A percentile compares a stretch with the other conserved stretches of the same genome.
These are phyloP conservation scores for Astrothelium macrocarpum DNA, from an alignment of 495 filamentous ascomycete genomes.

Conservation along the genomic window DNA sequence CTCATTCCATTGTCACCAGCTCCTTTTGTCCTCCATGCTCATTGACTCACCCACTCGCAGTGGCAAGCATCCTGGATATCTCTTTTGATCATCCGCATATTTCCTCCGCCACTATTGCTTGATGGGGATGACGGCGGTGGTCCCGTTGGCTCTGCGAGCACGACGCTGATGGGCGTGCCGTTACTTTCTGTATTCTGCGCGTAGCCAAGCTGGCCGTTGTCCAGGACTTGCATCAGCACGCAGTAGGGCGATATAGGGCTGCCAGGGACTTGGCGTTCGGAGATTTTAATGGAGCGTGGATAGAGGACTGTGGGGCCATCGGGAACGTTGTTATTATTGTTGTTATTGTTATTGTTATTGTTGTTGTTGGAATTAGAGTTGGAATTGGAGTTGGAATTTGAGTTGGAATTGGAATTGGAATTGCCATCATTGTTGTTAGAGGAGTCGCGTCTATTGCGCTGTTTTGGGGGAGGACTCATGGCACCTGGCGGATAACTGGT, in stretches of 20 bases:
- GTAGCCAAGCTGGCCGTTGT: constrained; percentile 28
- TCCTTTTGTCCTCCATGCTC: no score
- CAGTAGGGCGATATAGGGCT: constrained; percentile 46
- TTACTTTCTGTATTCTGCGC: constrained; percentile 18
- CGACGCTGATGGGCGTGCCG: constrained; percentile 41
- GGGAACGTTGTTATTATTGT: not conserved
- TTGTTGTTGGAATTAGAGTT: not conserved
- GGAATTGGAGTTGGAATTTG: not conserved
- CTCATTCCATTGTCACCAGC: not conserved
- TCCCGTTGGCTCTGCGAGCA: constrained; percentile 51
- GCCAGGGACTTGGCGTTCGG: constrained; percentile 57
- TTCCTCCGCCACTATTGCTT: not conserved
- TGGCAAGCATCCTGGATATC: constrained; percentile 23
- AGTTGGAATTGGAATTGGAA: not conserved
- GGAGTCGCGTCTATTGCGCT: not conserved
- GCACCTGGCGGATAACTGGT: not conserved
- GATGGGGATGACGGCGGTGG: constrained; percentile 9
- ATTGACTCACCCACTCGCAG: constrained; percentile 29
- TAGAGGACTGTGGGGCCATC: constrained; percentile 35
- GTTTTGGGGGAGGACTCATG: not conserved
- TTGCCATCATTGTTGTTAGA: not conserved
- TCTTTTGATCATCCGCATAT: constrained; percentile 14
- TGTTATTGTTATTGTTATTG: constrained; percentile 9
- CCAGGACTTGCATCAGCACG: constrained; percentile 58
- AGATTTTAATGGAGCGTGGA: constrained; percentile 66